These are phyloP conservation scores for Phytopythium cucurbitacearum DNA, from an alignment of 352 stramenopile species.

Conservation along the genomic window DNA sequence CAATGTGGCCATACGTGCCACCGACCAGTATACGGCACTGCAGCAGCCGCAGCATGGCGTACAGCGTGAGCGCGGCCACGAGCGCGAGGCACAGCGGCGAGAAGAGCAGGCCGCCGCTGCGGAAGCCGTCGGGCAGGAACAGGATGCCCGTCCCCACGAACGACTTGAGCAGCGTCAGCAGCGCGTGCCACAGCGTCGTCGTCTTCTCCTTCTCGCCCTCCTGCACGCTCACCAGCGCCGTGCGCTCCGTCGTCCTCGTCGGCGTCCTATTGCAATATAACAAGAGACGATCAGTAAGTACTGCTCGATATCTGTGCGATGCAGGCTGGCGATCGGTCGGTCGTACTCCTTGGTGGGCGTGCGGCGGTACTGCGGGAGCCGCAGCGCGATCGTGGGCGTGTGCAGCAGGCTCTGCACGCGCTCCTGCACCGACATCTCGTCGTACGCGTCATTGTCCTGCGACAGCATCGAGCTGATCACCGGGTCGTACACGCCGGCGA, in stretches of 20 bases:
- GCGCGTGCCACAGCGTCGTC: constrained; percentile 71
- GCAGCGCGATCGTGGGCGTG: constrained; percentile 42
- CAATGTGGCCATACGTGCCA: constrained; percentile 76
- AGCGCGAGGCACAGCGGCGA: constrained; percentile 61
- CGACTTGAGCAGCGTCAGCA: constrained; percentile 77
- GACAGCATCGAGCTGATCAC: constrained; percentile 81
- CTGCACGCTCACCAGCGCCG: constrained; percentile 17
- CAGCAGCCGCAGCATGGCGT: constrained; percentile 73
- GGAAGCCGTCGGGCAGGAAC: constrained; percentile 74
- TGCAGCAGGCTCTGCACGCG: constrained; percentile 61
- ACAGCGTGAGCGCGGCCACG: constrained; percentile 61
- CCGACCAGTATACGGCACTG: constrained; percentile 63
- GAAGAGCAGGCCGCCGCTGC: constrained; percentile 68
- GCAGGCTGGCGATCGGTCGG: no score
- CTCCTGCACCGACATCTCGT: constrained; percentile 66
- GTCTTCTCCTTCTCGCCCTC: constrained; percentile 45
- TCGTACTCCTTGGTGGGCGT: constrained; percentile 18
- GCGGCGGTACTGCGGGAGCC: constrained; percentile 24
- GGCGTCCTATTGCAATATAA: constrained; percentile 14
- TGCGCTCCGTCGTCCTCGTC: constrained; percentile 23
- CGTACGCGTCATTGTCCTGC: constrained; percentile 79
- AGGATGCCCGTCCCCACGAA: constrained; percentile 80
- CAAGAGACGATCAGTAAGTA: no score
- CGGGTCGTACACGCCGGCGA: constrained; percentile 75
- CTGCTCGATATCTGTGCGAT: background rate